Evolutionary conservation across 2,329 filamentous ascomycete species (phyloP).

Genomic region (Alternaria atra): DNA sequence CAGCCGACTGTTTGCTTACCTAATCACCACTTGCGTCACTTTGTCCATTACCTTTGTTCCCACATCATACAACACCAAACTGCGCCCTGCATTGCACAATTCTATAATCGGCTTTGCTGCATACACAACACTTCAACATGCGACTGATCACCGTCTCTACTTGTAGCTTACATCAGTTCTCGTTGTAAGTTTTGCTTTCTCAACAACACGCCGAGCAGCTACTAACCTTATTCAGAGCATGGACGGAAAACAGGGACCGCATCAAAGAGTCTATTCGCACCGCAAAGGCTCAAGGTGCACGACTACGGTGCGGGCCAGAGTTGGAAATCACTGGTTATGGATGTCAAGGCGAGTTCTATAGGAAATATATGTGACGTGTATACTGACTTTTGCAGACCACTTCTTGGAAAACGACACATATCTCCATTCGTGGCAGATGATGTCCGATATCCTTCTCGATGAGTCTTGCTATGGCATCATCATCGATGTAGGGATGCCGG

Average conservation of each 20-base stretch:
- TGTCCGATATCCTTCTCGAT: conserved; percentile 68
- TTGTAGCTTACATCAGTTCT: conserved; percentile 30
- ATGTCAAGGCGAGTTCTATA: neutral
- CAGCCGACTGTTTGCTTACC: neutral
- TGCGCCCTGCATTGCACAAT: too few relatives aligned
- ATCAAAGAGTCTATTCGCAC: conserved; percentile 1
- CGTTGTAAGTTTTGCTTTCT: neutral
- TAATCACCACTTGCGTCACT: neutral
- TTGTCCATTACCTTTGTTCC: too few relatives aligned
- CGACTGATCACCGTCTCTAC: too few relatives aligned
- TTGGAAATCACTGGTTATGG: conserved; percentile 54
- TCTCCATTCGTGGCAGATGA: conserved; percentile 61
- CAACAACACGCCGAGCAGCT: neutral
- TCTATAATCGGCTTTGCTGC: too few relatives aligned
- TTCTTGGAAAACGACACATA: conserved; percentile 54
- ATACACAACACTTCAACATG: too few relatives aligned
- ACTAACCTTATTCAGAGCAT: neutral
- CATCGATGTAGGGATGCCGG: conserved; percentile 44
- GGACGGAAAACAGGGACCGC: neutral
- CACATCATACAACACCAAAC: too few relatives aligned
- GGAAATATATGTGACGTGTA: neutral
- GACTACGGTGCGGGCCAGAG: conserved; percentile 46
- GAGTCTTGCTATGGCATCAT: conserved; percentile 68
- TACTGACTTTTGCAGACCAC: conserved; percentile 64
- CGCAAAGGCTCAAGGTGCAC: conserved; percentile 48